Conservation (phyloP, 2,329 filamentous ascomycete genomes). For the Lachnellula suecica region DNA sequence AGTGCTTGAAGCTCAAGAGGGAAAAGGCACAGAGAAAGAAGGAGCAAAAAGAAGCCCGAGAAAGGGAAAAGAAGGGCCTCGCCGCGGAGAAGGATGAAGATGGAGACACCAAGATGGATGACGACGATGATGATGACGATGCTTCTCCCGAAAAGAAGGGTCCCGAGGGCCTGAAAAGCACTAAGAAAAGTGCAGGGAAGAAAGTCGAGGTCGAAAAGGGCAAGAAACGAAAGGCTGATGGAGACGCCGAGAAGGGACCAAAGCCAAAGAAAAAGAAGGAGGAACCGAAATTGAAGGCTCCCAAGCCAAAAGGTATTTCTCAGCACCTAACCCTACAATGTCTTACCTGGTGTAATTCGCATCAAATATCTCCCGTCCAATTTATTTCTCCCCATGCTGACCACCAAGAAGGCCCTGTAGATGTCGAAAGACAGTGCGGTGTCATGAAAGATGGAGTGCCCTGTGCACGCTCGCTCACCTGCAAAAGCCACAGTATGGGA, state of each 20-base stretch:
- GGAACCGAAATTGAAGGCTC: constrained; percentile 77
- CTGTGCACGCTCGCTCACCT: constrained; percentile 85
- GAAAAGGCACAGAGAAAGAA: constrained; percentile 36
- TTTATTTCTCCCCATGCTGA: constrained; percentile 9
- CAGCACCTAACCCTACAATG: constrained; percentile 1
- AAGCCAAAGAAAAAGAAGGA: constrained; percentile 96
- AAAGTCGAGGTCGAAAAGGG: constrained; percentile 65
- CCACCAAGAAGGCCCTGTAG: constrained; percentile 65
- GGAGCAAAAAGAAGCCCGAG: constrained; percentile 34
- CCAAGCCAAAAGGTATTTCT: constrained; percentile 74
- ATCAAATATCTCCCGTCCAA: neutral
- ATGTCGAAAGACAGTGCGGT: constrained; percentile 92
- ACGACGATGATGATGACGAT: constrained; percentile 39
- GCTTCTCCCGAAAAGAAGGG: constrained; percentile 43
- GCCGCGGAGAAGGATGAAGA: constrained; percentile 33
- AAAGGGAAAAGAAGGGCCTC: constrained; percentile 43
- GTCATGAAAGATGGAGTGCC: constrained; percentile 83
- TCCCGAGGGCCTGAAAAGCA: constrained; percentile 35
- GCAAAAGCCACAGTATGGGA: constrained; percentile 95
- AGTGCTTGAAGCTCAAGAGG: constrained; percentile 68
- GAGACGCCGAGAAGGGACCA: constrained; percentile 75
- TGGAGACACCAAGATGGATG: constrained; percentile 35
- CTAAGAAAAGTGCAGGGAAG: constrained; percentile 66
- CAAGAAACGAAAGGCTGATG: constrained; percentile 77
- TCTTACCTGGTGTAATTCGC: neutral